phyloP scores from a whole-genome alignment of 441 rosid genomes.

The Hura crepitans region DNA sequence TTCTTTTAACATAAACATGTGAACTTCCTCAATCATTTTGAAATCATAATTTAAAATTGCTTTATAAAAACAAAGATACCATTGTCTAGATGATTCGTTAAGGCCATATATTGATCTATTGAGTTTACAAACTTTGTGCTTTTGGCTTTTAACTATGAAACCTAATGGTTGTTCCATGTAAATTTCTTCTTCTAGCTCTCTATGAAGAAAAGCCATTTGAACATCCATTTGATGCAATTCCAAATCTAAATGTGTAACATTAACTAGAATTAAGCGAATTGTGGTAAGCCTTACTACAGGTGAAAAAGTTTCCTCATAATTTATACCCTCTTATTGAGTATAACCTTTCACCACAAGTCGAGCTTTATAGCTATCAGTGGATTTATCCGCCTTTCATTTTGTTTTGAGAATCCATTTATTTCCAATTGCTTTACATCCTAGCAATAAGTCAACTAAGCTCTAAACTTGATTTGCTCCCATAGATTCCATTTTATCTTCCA shows the following conservation, averaged over 20 bases:
- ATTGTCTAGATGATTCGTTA: not conserved
- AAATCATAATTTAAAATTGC: not conserved
- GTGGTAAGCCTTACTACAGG: too few relatives aligned
- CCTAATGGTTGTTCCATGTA: not conserved
- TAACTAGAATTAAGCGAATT: too few relatives aligned
- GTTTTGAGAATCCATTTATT: not conserved
- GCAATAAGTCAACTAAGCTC: not conserved
- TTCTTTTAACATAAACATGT: not conserved
- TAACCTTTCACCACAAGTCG: too few relatives aligned
- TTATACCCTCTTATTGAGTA: too few relatives aligned
- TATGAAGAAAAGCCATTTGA: not conserved
- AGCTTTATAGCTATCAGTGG: not conserved
- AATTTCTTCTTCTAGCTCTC: not conserved
- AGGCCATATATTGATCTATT: not conserved
- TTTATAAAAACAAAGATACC: not conserved
- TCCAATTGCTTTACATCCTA: not conserved
- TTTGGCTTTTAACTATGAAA: not conserved
- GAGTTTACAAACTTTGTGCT: conserved; percentile 1
- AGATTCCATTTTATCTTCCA: not conserved
- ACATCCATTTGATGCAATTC: too few relatives aligned
- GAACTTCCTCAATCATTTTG: not conserved
- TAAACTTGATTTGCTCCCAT: not conserved
- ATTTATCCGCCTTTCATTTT: not conserved
- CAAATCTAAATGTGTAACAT: too few relatives aligned
- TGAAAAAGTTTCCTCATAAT: too few relatives aligned